These are phyloP conservation scores for Penicillium vulpinum DNA, from an alignment of 2,329 filamentous ascomycete genomes.

Conservation along the genomic window DNA sequence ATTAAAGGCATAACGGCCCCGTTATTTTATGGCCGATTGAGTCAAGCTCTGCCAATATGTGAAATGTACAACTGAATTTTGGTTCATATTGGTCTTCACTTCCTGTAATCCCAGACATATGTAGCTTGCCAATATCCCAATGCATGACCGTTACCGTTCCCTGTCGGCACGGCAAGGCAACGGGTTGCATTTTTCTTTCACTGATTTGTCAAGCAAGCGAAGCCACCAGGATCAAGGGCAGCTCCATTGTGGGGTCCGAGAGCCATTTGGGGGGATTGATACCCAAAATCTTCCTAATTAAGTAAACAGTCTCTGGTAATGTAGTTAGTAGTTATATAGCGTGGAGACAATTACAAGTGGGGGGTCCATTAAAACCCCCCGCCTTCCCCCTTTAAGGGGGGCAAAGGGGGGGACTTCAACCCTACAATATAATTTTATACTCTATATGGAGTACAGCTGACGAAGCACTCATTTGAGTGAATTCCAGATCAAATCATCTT, in stretches of 20 bases:
- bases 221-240: neutral
- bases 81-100: neutral
- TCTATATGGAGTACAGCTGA: neutral
- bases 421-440: too few relatives aligned
- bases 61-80: neutral
- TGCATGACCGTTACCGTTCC: constrained; percentile 10
- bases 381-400: too few relatives aligned
- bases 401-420: neutral
- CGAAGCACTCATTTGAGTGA: too few relatives aligned
- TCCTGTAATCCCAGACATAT: neutral
- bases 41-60: neutral
- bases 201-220: constrained; percentile 1
- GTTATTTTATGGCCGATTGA: neutral
- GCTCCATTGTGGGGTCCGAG: neutral
- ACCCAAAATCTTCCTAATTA: neutral
- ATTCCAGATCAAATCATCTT: neutral
- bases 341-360: neutral
- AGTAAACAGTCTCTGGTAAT: constrained; percentile 1
- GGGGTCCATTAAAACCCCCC: too few relatives aligned
- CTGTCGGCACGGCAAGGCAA: neutral
- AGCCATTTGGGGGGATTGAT: neutral
- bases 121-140: neutral
- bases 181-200: neutral
- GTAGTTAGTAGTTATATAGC: neutral
- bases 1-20: neutral